Percentiles rank a stretch among this genome's conserved stretches.
Conservation (phyloP, 1,284 basidiomycete genomes). For the Cryptococcus maquisensis region DNA sequence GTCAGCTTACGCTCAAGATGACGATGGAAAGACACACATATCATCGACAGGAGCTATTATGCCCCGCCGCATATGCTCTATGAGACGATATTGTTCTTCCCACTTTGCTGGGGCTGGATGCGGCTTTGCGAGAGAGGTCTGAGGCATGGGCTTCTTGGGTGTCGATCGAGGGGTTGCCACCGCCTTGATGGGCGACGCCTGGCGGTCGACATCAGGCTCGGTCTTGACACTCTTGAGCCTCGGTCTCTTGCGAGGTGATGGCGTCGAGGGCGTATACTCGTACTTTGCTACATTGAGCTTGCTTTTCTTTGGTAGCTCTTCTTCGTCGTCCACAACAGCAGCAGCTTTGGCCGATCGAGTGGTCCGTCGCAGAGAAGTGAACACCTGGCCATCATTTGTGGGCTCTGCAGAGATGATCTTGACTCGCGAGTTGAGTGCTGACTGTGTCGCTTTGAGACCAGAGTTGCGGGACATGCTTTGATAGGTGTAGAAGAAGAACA, state of each 20-base stretch:
- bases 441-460: background rate
- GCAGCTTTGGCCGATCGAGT: conserved; percentile 13
- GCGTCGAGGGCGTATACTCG: conserved; percentile 16
- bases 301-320: background rate
- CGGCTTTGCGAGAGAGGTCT: conserved; percentile 59
- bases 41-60: conserved; percentile 82
- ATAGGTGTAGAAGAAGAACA: background rate
- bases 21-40: conserved; percentile 61
- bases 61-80: conserved; percentile 69
- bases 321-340: background rate
- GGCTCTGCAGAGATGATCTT: background rate
- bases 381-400: background rate
- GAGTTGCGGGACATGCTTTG: background rate
- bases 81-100: conserved; percentile 68
- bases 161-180: conserved; percentile 18
- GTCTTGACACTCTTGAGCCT: background rate
- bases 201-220: background rate
- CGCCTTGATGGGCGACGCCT: background rate
- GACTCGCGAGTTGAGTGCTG: conserved; percentile 1
- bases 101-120: conserved; percentile 71
- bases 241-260: conserved; percentile 10
- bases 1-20: background rate
- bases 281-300: conserved; percentile 19
- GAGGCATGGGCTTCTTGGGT: conserved; percentile 47
- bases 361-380: conserved; percentile 18